A percentile compares a stretch with the other conserved stretches of the same genome.
Conservation (phyloP, 441 rosid species). For the Populus hybrid region DNA sequence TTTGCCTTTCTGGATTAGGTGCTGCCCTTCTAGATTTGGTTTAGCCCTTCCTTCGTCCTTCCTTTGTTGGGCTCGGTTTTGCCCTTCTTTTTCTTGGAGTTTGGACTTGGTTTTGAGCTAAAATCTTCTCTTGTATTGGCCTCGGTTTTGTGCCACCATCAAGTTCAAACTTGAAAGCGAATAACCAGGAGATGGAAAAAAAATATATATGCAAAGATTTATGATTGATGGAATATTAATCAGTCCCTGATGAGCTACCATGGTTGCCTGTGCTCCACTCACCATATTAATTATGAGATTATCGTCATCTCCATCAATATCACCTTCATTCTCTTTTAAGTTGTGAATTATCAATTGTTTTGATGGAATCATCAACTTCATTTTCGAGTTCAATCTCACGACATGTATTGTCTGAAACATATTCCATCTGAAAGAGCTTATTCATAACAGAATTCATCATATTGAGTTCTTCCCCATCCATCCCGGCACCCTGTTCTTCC, state of each 20-base stretch:
- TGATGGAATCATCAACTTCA: constrained; percentile 19
- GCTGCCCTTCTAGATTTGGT: too few species aligned
- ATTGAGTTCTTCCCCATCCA: constrained; percentile 57
- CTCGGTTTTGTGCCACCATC: too few species aligned
- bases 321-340: not conserved
- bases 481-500: constrained; percentile 38
- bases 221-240: not conserved
- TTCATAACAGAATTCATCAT: constrained; percentile 76
- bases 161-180: not conserved
- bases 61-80: too few species aligned
- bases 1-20: too few species aligned
- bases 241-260: not conserved
- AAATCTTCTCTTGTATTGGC: too few species aligned
- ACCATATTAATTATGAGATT: not conserved
- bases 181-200: not conserved
- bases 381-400: constrained; percentile 11
- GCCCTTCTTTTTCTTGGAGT: too few species aligned
- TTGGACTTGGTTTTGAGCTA: too few species aligned
- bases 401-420: constrained; percentile 13
- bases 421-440: constrained; percentile 57
- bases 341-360: not conserved
- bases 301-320: not conserved
- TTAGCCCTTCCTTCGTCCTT: too few species aligned
- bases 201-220: not conserved
- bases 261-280: not conserved